Evolutionary conservation across 2,329 filamentous ascomycete genomes (phyloP).

Genomic region (Penicillium janthinellum): DNA sequence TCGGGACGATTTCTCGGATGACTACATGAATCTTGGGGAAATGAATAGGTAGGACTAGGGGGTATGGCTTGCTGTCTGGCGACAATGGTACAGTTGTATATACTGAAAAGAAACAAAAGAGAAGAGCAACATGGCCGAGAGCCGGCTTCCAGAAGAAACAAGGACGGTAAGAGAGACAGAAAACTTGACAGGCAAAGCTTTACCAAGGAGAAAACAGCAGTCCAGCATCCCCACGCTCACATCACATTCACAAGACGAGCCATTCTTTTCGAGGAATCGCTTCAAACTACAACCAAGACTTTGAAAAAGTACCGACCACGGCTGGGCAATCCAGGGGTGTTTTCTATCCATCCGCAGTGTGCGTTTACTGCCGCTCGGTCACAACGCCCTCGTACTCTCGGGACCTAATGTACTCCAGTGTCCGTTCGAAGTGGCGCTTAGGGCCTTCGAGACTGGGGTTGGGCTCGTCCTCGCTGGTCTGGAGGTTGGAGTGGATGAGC

Average conservation of each 20-base stretch:
- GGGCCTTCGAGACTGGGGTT: constrained; percentile 83
- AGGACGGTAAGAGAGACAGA: constrained; percentile 8
- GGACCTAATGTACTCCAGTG: constrained; percentile 87
- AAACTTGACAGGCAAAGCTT: constrained; percentile 7
- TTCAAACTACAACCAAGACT: not conserved
- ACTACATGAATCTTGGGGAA: not conserved
- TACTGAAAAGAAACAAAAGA: constrained; percentile 23
- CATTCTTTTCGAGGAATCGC: not conserved
- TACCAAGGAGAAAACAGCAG: not conserved
- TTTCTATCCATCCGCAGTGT: not conserved
- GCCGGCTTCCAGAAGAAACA: constrained; percentile 23
- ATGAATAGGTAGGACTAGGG: constrained; percentile 13
- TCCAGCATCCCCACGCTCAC: not conserved
- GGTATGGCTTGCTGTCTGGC: constrained; percentile 27
- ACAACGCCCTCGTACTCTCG: constrained; percentile 93
- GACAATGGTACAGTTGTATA: constrained; percentile 34
- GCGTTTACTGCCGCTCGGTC: constrained; percentile 57
- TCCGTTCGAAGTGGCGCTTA: constrained; percentile 90
- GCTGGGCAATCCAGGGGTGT: not conserved
- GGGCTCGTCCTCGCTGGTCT: constrained; percentile 67
- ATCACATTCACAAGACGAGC: constrained; percentile 15
- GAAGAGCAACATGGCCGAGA: constrained; percentile 12
- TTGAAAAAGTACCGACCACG: not conserved
- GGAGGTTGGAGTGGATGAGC: constrained; percentile 94
- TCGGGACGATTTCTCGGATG: not conserved